These are phyloP conservation scores for Strobilomyces dryophilus DNA, from an alignment of 768 basidiomycete species.

Conservation along the genomic window DNA sequence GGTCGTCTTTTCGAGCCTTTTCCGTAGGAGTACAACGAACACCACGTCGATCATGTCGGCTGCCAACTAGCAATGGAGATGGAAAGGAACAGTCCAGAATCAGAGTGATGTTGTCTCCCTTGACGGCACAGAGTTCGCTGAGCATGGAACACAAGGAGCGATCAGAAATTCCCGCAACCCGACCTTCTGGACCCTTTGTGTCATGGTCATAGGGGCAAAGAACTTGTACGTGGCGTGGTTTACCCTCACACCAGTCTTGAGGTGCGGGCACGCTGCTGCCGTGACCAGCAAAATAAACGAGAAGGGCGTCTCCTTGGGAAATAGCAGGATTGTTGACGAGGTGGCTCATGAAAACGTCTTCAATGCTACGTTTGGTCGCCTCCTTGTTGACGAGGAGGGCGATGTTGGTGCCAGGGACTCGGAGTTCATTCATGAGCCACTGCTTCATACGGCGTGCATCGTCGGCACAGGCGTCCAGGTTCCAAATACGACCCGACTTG, in stretches of 20 bases:
- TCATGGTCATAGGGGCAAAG: slow-evolving; percentile 68
- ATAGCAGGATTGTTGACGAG: slow-evolving; percentile 60
- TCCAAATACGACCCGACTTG: slow-evolving; percentile 61
- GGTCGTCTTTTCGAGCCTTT: slow-evolving; percentile 51
- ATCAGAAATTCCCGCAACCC: slow-evolving; percentile 63
- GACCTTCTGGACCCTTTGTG: slow-evolving; percentile 40
- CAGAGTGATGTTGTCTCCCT: slow-evolving; percentile 68
- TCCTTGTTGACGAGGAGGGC: slow-evolving; percentile 51
- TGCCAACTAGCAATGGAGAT: slow-evolving; percentile 34
- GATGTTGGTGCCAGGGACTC: slow-evolving; percentile 56
- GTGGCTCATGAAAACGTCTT: slow-evolving; percentile 57
- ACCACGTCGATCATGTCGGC: slow-evolving; percentile 42
- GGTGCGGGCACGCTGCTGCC: slow-evolving; percentile 58
- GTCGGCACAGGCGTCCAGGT: slow-evolving; percentile 60
- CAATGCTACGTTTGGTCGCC: slow-evolving; percentile 59
- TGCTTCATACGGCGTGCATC: slow-evolving; percentile 57
- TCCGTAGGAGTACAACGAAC: slow-evolving; percentile 58
- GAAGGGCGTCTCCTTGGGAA: slow-evolving; percentile 56
- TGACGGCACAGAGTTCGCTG: slow-evolving; percentile 47
- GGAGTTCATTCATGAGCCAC: slow-evolving; percentile 54
- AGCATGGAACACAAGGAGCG: slow-evolving; percentile 61
- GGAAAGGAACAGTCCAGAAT: slow-evolving; percentile 66
- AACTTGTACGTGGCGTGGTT: slow-evolving; percentile 46
- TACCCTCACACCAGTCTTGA: slow-evolving; percentile 51
- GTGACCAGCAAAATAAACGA: slow-evolving; percentile 75